phyloP scores from a whole-genome alignment of 768 basidiomycete genomes.

The Clathrus columnatus region DNA sequence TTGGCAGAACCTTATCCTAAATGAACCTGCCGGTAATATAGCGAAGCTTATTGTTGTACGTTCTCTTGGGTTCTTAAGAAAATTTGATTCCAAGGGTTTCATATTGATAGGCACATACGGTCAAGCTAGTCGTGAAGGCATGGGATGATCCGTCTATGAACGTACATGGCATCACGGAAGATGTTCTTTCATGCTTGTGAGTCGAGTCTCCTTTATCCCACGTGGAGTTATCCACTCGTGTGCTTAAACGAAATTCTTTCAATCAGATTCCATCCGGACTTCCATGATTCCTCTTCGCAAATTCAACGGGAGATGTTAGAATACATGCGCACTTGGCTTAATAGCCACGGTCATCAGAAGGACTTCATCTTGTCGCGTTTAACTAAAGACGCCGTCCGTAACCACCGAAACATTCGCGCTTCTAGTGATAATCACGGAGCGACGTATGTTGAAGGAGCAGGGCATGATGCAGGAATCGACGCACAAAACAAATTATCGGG shows the following conservation, averaged over 20 bases:
- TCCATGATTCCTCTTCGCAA: constrained; percentile 52
- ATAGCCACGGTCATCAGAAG: constrained; percentile 39
- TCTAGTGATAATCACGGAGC: constrained; percentile 43
- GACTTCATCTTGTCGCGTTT: constrained; percentile 47
- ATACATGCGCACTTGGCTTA: constrained; percentile 55
- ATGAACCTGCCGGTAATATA: constrained; percentile 73
- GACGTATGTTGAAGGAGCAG: constrained; percentile 39
- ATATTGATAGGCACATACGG: constrained; percentile 48
- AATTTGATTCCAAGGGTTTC: too few relatives aligned
- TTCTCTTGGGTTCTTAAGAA: constrained; percentile 8
- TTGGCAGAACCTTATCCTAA: constrained; percentile 64
- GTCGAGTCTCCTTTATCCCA: constrained; percentile 17
- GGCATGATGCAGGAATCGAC: constrained; percentile 38
- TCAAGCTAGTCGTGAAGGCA: constrained; percentile 61
- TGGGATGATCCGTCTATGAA: constrained; percentile 70
- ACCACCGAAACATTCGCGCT: constrained; percentile 61
- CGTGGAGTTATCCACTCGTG: neutral
- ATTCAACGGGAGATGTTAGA: constrained; percentile 73
- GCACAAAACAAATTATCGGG: constrained; percentile 41
- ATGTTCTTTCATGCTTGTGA: constrained; percentile 59
- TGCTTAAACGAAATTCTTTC: neutral
- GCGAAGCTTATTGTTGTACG: constrained; percentile 61
- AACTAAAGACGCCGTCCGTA: constrained; percentile 55
- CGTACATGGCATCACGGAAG: constrained; percentile 47
- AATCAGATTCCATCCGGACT: constrained; percentile 75